phyloP scores from a whole-genome alignment of 2,329 filamentous ascomycete genomes.

The Botrytis fragariae region DNA sequence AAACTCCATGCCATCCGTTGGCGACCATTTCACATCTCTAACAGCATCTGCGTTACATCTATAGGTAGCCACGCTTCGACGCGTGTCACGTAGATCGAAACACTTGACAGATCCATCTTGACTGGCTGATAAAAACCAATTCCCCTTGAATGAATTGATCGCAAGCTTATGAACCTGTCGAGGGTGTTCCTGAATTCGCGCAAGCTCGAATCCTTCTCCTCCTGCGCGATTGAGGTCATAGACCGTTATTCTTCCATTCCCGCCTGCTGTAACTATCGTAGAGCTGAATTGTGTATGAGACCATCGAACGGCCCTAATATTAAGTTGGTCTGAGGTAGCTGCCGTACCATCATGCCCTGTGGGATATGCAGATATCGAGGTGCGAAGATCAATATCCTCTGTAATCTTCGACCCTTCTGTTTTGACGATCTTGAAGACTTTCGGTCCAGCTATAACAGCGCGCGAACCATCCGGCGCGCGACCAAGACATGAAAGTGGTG shows the following conservation, averaged over 20 bases:
- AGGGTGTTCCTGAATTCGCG: constrained; percentile 59
- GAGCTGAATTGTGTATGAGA: constrained; percentile 46
- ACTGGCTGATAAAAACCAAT: constrained; percentile 59
- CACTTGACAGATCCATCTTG: constrained; percentile 62
- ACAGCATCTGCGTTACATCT: constrained; percentile 54
- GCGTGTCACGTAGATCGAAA: constrained; percentile 56
- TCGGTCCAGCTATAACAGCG: constrained; percentile 57
- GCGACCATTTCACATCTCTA: constrained; percentile 64
- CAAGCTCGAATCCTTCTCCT: constrained; percentile 46
- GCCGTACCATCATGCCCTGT: constrained; percentile 43
- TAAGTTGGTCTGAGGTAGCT: constrained; percentile 54
- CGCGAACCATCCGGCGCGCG: constrained; percentile 54
- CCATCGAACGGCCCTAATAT: constrained; percentile 63
- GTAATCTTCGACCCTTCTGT: constrained; percentile 52
- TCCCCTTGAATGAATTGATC: constrained; percentile 58
- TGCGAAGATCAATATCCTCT: constrained; percentile 58
- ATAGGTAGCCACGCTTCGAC: constrained; percentile 48
- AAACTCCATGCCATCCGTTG: constrained; percentile 58
- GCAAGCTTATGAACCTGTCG: constrained; percentile 63
- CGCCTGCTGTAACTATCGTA: constrained; percentile 61
- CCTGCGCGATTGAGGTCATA: constrained; percentile 56
- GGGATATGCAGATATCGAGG: constrained; percentile 51
- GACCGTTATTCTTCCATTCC: constrained; percentile 62
- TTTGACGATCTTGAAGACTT: constrained; percentile 56
- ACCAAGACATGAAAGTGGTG: constrained; percentile 57